Base-by-base conservation (phyloP, 345 rosid genomes). In the Capsella bursapastoris region DNA sequence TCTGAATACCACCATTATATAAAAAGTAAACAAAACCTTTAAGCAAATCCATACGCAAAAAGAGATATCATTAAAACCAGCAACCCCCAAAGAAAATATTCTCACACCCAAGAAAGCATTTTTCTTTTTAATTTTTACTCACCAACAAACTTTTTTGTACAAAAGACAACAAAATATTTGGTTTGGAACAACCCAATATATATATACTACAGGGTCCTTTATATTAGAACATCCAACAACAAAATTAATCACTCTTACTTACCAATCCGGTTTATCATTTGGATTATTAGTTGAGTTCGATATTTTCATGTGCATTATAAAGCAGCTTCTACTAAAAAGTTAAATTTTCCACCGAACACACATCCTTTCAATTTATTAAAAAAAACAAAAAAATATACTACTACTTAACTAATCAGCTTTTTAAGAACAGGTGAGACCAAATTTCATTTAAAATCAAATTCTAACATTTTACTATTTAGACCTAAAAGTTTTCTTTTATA, bases 401-500 rank as follows among this genome's bases (percentile, higher is more conserved):
- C 25, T 22, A 22, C 25, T 22, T 22, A 22, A 25, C 18, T 32
- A 69, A 8, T 18, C 3, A 44, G 44, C 68, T 55, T 13, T 31
- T 31, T 6, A 2, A 6, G 56, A 37, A 14, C 8, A 66, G 35
- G 67, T 38, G 51, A 74, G 59, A 57, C 12, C 12, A 65, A 27
- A n/a, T 41, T 40, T 57, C 4, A 9, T 57, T 45, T 3, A 10
- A 10, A 56, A 14, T 32, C 35, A 9, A 22, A 40, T 10, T 44
- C 27, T 1, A 3, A 28, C 37, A 18, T 8, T 44, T 28, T 48
- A 37, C 59, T 37, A 74, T 29, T 0, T 16, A 45, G 61, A 41
- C 47, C 62, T 29, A 44, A 75, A 41, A 67, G 61, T 27, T 70
- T 70, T n/a, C 22, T 67, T 70, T 48, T 64, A 71, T 12, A 77